These are phyloP conservation scores for Logfia minima DNA, from an alignment of 129 eudicot genomes.

Conservation along the genomic window DNA sequence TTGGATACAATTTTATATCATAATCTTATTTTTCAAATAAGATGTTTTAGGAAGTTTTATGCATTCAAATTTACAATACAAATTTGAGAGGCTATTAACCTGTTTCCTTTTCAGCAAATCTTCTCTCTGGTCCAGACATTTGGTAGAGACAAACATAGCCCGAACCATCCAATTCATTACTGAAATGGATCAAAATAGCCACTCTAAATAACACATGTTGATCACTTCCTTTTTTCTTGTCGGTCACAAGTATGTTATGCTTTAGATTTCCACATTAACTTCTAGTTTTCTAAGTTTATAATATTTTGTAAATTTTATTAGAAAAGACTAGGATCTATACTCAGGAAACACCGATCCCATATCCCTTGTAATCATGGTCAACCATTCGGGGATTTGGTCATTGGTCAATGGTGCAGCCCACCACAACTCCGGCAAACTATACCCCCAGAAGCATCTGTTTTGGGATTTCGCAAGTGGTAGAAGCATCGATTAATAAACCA, in stretches of 20 bases:
- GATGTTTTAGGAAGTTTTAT: neutral
- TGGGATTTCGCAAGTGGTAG: neutral
- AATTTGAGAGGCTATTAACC: neutral
- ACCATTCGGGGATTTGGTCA: neutral
- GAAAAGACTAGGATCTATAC: neutral
- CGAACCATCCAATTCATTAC: neutral
- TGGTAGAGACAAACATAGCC: neutral
- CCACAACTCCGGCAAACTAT: neutral
- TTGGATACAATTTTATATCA: neutral
- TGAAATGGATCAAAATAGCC: neutral
- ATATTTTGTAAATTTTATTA: neutral
- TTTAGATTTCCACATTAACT: too few relatives aligned
- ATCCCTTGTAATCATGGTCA: too few relatives aligned
- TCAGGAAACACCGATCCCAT: too few relatives aligned
- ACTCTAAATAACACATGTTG: too few relatives aligned
- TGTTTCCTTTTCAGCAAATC: neutral
- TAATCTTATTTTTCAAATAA: neutral
- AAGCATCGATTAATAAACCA: neutral
- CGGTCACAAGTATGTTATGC: too few relatives aligned
- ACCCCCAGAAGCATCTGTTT: neutral
- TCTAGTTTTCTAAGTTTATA: constrained; percentile 45
- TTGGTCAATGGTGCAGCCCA: neutral
- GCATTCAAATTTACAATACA: neutral
- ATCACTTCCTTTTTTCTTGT: too few relatives aligned
- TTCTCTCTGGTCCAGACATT: neutral